Evolutionary conservation across 2,329 filamentous ascomycete species (phyloP), one percentile per base, ranked within the genome.

Genomic region (Trichoderma atrobrunneum): DNA sequence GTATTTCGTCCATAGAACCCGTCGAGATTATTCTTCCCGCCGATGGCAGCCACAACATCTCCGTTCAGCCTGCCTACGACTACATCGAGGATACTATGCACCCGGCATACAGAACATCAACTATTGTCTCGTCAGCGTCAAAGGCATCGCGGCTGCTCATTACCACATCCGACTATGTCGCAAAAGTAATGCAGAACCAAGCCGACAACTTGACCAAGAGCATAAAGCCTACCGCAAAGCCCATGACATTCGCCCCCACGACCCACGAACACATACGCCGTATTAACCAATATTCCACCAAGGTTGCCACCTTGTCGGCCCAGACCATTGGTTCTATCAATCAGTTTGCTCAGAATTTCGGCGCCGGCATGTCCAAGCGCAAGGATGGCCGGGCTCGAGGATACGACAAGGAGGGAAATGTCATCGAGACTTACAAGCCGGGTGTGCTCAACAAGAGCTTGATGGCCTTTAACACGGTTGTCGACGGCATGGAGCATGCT

Each of bases 381-480:
- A 86, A 86, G 75, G 86, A 86, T 68, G 87, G 87, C 24, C 81
- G 82, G 28, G 80, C 83, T 16, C 89, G 87, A 77, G 90, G 91
- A 1, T 88, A 87, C 72, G 93, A 93, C 72, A 88, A 90, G 72
- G 89, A 95, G 73, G 93, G 93, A 43, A 90, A 90, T 66, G 86
- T 87, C 5, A 79, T 89, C 7, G 84, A 87, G 2, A 81, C 80
- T 21, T 97, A 96, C 83, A 97, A 97, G 82, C 95, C 96, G 0
- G 95, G 96, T 6, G 84, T 99, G 34, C 84, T 99, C 75, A 99
- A 99, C 84, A 98, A 97, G 86, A 94, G 91, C 74, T 85, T 99
- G 84, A 98, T 99, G 85, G 96, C 96, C 0, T 98, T 98, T 81
- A 94, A 92, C 51, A 99, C 96, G 0, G 89, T 99, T 59, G 93